A percentile compares a stretch with the other conserved stretches of the same genome.
phyloP scores from a whole-genome alignment of 805 yeast species.

The Lachancea thermotolerans region DNA sequence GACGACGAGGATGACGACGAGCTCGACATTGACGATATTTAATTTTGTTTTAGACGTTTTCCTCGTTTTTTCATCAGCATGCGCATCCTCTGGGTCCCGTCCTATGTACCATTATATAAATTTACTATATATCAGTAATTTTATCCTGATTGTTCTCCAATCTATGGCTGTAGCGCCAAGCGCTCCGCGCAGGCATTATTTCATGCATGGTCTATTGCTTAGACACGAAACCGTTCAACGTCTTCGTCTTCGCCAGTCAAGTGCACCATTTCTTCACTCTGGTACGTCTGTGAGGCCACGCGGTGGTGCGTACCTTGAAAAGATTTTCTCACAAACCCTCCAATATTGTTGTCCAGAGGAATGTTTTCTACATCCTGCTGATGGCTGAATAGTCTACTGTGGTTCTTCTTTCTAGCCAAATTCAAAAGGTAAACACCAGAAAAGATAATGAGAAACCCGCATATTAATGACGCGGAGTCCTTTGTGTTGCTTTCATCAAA shows the following conservation, averaged over 20 bases:
- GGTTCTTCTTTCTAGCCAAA: conserved; percentile 58
- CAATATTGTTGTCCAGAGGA: conserved; percentile 80
- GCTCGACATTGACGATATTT: conserved; percentile 93
- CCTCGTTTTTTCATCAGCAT: background rate
- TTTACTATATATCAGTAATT: conserved; percentile 4
- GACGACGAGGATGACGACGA: conserved; percentile 58
- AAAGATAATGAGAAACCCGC: conserved; percentile 82
- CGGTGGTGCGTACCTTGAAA: conserved; percentile 40
- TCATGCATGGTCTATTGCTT: background rate
- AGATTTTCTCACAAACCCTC: conserved; percentile 70
- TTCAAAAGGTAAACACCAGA: conserved; percentile 81
- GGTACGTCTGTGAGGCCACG: conserved; percentile 8
- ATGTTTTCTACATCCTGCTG: conserved; percentile 57
- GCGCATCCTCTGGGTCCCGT: conserved; percentile 7
- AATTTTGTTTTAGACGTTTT: conserved; percentile 19
- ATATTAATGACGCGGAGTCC: conserved; percentile 70
- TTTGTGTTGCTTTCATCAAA: conserved; percentile 78
- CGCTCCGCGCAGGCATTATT: too few species aligned
- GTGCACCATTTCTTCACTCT: conserved; percentile 13
- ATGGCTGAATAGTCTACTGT: conserved; percentile 38
- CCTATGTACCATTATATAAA: conserved; percentile 9
- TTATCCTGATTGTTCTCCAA: background rate
- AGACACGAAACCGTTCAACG: conserved; percentile 7
- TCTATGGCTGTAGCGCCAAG: too few species aligned
- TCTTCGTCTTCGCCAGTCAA: conserved; percentile 9